Evolutionary conservation across 495 filamentous ascomycete genomes (phyloP), one percentile per base, ranked within the genome.

Genomic region (Venustampulla echinocandica): DNA sequence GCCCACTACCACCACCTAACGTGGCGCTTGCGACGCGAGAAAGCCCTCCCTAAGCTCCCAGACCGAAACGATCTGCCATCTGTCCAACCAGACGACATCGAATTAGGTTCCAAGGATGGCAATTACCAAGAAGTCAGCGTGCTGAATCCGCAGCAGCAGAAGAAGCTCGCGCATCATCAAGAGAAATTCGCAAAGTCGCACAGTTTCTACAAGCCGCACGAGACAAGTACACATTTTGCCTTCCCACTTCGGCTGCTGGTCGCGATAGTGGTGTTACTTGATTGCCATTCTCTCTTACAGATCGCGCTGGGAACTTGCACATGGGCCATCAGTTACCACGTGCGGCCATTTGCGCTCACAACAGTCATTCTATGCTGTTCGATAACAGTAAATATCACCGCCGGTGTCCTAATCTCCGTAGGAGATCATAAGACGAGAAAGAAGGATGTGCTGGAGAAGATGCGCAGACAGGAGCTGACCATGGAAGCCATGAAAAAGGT

Each of bases 191-290:
- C 80, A 52, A 83, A 78, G 42, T 82, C 80, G 0, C 85, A 90
- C 56, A 85, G 82, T 1, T 90, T 87, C 63, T 90, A 88, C 68
- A 86, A 85, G 58, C 85, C 85, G 0, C 84, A 90, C 63, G 85
- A 88, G 64, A 89, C 84, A 0, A 63, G 74, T 30, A 89, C 85
- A 1, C 85, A 90, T 56, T 73, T 81, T 56, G 84, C 85, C 5
- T 90, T 89, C 54, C 84, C 85, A 0, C 68, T 85, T 6, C 73
- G 75, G 27, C 64, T 85, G 15, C 74, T 89, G 22, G 66, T 89
- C 32, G 73, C 82, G 28, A 75, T 87, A 28, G 79, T 87, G 2
- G 69, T 84, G 15, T 62, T 90, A n/a, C 68, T 90, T 0, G 85
- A 90, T 55, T 76, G 75, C 40, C 85, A 90, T 57, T 82, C 77